Evolutionary conservation across 2,329 filamentous ascomycete species (phyloP).

Genomic region (Alternaria sp.): DNA sequence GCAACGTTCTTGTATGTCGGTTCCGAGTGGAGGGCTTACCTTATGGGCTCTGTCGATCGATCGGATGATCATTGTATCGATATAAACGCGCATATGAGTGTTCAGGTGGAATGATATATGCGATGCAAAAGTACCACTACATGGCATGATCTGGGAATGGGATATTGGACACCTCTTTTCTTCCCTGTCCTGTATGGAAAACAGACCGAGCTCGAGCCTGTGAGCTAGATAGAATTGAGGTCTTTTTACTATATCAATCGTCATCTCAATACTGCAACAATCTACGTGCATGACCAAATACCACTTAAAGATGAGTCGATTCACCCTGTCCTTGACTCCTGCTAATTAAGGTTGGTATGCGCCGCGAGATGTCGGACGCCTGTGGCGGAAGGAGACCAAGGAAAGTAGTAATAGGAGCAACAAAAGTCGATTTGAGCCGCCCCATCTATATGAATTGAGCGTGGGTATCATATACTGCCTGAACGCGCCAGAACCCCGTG

Average conservation of each 20-base stretch:
- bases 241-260: background rate
- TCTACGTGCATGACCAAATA: background rate
- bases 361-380: background rate
- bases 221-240: conserved; percentile 2
- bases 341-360: background rate
- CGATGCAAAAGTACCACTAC: conserved; percentile 5
- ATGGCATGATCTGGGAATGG: conserved; percentile 3
- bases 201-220: background rate
- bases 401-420: background rate
- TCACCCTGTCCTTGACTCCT: background rate
- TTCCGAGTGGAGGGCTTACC: background rate
- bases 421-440: background rate
- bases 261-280: background rate
- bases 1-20: conserved; percentile 7
- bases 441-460: background rate
- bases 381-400: too few relatives aligned
- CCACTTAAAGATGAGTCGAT: background rate
- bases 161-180: background rate
- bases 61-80: conserved; percentile 7
- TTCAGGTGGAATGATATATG: conserved; percentile 6
- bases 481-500: background rate
- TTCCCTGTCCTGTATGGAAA: background rate
- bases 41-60: conserved; percentile 12
- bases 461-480: conserved; percentile 1
- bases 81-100: conserved; percentile 10